phyloP scores from a whole-genome alignment of 208 protist genomes.

The Crithidia sp. region DNA sequence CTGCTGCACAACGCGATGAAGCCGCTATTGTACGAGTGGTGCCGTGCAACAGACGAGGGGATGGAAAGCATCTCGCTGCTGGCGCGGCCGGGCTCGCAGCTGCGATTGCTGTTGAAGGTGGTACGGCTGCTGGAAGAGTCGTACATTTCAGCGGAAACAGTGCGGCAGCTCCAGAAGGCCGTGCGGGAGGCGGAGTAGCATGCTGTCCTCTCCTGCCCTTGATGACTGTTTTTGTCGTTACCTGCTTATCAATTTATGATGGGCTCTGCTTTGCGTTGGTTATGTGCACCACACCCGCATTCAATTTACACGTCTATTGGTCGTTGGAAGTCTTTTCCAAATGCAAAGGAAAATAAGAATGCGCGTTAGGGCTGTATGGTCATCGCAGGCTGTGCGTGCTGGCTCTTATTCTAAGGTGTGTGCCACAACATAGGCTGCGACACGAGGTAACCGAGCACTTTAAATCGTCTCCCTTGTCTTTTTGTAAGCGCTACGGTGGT shows the following conservation, averaged over 20 bases:
- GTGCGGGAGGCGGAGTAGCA: not conserved
- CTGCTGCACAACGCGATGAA: conserved; percentile 26
- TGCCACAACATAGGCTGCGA: too few species aligned
- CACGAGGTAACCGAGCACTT: too few species aligned
- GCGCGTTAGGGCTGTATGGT: too few species aligned
- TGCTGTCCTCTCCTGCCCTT: too few species aligned
- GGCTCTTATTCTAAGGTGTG: too few species aligned
- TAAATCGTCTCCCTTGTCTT: too few species aligned
- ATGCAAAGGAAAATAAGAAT: too few species aligned
- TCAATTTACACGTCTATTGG: not conserved
- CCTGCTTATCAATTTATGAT: too few species aligned
- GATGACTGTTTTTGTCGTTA: too few species aligned
- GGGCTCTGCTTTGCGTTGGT: not conserved
- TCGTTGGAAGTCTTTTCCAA: not conserved
- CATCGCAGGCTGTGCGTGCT: too few species aligned
- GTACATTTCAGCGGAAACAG: conserved; percentile 18
- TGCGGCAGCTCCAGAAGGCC: conserved; percentile 15
- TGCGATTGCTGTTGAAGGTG: conserved; percentile 17
- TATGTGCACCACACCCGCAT: not conserved
- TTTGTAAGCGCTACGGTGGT: too few species aligned
- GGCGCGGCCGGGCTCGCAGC: conserved; percentile 3
- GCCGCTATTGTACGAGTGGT: conserved; percentile 33
- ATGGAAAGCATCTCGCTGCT: conserved; percentile 4
- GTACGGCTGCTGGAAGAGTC: conserved; percentile 31
- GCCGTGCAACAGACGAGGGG: conserved; percentile 12